Evolutionary conservation across 1,284 basidiomycete genomes (phyloP).

Genomic region (Ceratobasidium sp.): DNA sequence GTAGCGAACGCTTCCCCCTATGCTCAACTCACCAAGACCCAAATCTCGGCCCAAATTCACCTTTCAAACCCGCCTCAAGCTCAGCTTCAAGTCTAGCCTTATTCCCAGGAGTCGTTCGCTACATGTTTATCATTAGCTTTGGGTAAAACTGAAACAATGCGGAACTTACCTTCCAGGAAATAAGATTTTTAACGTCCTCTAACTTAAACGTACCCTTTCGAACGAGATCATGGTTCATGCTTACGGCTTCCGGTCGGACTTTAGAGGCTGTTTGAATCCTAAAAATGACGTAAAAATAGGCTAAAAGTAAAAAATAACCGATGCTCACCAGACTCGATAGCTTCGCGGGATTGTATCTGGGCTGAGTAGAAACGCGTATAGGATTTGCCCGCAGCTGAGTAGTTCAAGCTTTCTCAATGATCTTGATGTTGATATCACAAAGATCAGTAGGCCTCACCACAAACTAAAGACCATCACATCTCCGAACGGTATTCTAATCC

Average conservation of each 20-base stretch:
- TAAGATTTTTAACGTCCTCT: constrained; percentile 68
- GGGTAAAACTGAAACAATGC: constrained; percentile 15
- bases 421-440: neutral
- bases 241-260: constrained; percentile 72
- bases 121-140: neutral
- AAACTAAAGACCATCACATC: constrained; percentile 87
- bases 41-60: constrained; percentile 68
- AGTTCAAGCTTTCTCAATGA: too few relatives aligned
- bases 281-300: neutral
- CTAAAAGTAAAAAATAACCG: neutral
- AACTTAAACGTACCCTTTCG: constrained; percentile 71
- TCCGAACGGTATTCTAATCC: constrained; percentile 86
- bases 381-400: constrained; percentile 87
- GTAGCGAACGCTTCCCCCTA: neutral
- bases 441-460: constrained; percentile 73
- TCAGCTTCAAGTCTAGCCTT: constrained; percentile 44
- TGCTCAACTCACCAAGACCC: constrained; percentile 66
- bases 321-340: constrained; percentile 78
- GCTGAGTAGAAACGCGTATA: constrained; percentile 85
- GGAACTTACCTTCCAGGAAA: constrained; percentile 65
- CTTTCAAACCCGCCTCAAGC: constrained; percentile 53
- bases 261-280: constrained; percentile 77
- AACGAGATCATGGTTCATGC: constrained; percentile 74
- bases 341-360: constrained; percentile 87
- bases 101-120: constrained; percentile 51